Base-by-base conservation (phyloP, 2,329 filamentous ascomycete genomes). In the Nothopassalora personata region DNA sequence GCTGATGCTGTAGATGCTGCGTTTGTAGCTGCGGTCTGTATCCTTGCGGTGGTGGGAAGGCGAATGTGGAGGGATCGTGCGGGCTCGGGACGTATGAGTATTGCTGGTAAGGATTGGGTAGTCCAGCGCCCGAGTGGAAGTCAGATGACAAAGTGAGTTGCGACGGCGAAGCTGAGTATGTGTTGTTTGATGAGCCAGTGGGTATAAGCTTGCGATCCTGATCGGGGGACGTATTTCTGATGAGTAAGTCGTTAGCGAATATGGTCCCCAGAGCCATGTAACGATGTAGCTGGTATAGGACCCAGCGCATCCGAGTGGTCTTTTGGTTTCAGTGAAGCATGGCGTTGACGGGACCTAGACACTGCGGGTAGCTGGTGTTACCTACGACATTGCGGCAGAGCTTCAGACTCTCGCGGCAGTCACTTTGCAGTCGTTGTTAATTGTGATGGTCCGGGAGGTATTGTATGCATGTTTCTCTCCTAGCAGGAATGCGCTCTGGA, bases 171-270 rank as follows among this genome's bases (percentile, higher is more conserved):
- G 76, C 70, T 53, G 73, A 73, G 64, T 76, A 72, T 34, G 67
- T 62, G 66, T 60, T 64, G 34, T 66, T 43, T 18, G 56, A 11
- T 50, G 43, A 11, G 27, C 64, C 61, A 47, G 73, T 74, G 33
- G 73, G 75, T 64, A 77, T 77, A 65, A 77, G 68, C 62, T 69
- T 77, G 68, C 76, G 76, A 68, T 77, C 76, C 67, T 74, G 70
- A 63, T 74, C 71, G 56, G 72, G 72, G 31, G 75, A 74, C 50
- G 73, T 71, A 70, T 76, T 78, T 62, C 69, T 72, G 59, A 28
- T 55, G 56, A 59, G 54, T 45, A 58, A 55, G 54, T 62, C 48
- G 61, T 66, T 59, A 66, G 64, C 63, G 55, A 60, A 64, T 61
- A 65, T 64, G 52, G 59, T 60, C 49, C 51, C 43, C 52, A 50